Evolutionary conservation across 179 eudicot genomes (phyloP).

Genomic region (Spinacia oleracea): DNA sequence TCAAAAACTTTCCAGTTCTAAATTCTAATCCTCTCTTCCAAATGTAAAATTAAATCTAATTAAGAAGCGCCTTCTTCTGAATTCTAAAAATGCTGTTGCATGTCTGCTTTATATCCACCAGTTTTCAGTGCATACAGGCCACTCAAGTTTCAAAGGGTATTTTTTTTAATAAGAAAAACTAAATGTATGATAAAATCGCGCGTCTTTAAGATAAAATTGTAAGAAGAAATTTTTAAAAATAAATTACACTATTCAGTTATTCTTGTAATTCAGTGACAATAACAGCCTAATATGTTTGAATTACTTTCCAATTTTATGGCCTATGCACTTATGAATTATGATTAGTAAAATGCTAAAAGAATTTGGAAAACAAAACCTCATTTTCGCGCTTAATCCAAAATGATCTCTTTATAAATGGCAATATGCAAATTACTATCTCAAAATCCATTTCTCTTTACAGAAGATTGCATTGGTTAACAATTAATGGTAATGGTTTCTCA

Average conservation of each 20-base stretch:
- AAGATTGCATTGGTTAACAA: background rate
- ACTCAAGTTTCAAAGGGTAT: background rate
- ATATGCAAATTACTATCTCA: background rate
- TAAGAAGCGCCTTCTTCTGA: background rate
- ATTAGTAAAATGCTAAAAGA: background rate
- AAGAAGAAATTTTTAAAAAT: no score
- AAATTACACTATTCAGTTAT: no score
- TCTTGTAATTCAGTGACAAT: no score
- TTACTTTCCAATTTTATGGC: no score
- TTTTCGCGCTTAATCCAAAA: background rate
- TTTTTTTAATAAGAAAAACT: no score
- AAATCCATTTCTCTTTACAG: conserved; percentile 1
- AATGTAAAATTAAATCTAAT: background rate
- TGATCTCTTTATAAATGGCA: background rate
- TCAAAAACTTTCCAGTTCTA: background rate
- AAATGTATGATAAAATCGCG: no score
- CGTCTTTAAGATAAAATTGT: no score
- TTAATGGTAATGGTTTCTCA: background rate
- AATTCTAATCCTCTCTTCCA: background rate
- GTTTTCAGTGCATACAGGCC: background rate
- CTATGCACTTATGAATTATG: no score
- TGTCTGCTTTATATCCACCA: background rate
- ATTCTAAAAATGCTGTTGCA: background rate
- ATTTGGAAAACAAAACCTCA: background rate
- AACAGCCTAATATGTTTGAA: no score